Evolutionary conservation across 2,329 filamentous ascomycete species (phyloP).

Genomic region (Talaromyces sp.): DNA sequence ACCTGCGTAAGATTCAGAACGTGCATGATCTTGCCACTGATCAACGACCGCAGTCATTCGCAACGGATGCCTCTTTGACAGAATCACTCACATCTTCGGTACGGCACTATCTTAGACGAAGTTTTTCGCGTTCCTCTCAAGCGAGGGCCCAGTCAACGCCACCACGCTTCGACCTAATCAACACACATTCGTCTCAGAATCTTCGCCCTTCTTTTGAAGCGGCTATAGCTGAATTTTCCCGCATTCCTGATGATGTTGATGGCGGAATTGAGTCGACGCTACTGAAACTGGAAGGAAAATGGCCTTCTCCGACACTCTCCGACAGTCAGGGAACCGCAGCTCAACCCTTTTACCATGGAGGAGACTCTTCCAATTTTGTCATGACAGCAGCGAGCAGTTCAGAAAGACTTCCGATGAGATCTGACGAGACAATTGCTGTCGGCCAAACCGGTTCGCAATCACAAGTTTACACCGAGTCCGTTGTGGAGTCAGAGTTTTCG

Average conservation of each 20-base stretch:
- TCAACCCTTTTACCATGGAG: neutral
- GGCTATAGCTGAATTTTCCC: conserved; percentile 80
- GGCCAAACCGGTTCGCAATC: conserved; percentile 28
- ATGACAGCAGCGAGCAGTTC: neutral
- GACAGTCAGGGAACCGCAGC: neutral
- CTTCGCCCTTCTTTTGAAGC: conserved; percentile 74
- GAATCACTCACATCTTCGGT: conserved; percentile 26
- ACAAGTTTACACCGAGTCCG: conserved; percentile 40
- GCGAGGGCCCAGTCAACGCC: conserved; percentile 18
- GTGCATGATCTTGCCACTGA: conserved; percentile 58
- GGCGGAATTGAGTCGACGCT: conserved; percentile 91
- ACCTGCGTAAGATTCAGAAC: conserved; percentile 66
- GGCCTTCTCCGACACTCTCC: conserved; percentile 28
- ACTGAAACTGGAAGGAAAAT: conserved; percentile 86
- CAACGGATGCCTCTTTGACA: conserved; percentile 36
- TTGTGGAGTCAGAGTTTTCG: conserved; percentile 65
- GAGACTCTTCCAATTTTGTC: neutral
- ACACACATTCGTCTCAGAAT: conserved; percentile 56
- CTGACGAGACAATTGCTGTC: neutral
- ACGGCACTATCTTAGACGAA: conserved; percentile 11
- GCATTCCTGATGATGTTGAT: conserved; percentile 83
- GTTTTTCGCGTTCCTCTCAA: conserved; percentile 12
- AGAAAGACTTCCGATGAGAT: neutral
- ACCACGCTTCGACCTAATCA: conserved; percentile 40
- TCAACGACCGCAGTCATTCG: conserved; percentile 34